Percentiles rank a stretch among this genome's conserved stretches.
Evolutionary conservation across 1,284 basidiomycete genomes (phyloP).

Genomic region (Peniophora sp.): DNA sequence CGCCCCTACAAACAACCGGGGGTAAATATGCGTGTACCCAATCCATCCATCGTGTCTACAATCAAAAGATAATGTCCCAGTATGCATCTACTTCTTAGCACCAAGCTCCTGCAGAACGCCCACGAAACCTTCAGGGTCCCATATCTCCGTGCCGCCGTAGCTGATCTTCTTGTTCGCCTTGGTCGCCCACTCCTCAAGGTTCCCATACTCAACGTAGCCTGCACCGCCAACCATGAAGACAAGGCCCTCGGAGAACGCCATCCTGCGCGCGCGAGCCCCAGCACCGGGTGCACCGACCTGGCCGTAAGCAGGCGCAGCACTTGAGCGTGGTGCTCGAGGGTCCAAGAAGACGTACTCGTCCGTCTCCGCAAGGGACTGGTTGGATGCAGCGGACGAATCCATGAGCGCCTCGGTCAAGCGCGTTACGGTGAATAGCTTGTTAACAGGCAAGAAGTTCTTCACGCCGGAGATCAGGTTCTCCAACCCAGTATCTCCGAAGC

Average conservation of each 20-base stretch:
- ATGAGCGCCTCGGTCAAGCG: slow-evolving; percentile 93
- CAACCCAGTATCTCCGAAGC: slow-evolving; percentile 89
- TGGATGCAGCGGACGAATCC: slow-evolving; percentile 90
- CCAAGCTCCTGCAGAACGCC: slow-evolving; percentile 59
- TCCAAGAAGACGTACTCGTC: slow-evolving; percentile 96
- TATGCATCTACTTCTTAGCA: slow-evolving; percentile 18
- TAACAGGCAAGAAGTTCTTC: slow-evolving; percentile 95
- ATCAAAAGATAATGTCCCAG: no score
- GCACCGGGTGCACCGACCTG: slow-evolving; percentile 24
- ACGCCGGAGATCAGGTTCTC: slow-evolving; percentile 97
- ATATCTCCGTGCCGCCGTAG: slow-evolving; percentile 94
- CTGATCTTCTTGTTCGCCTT: slow-evolving; percentile 80
- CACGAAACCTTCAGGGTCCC: slow-evolving; percentile 86
- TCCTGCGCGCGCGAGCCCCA: slow-evolving; percentile 50
- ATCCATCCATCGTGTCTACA: no score
- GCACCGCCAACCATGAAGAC: slow-evolving; percentile 97
- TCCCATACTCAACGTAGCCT: slow-evolving; percentile 96
- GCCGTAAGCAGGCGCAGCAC: slow-evolving; percentile 31
- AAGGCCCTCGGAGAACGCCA: slow-evolving; percentile 84
- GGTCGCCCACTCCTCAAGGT: slow-evolving; percentile 85
- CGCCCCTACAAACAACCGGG: no score
- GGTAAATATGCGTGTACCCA: no score
- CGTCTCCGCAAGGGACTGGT: slow-evolving; percentile 90
- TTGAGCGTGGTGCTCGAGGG: slow-evolving; percentile 69
- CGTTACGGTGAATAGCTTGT: slow-evolving; percentile 91